Conservation (phyloP, 495 filamentous ascomycete species). For the Talaromyces proteolyticus region DNA sequence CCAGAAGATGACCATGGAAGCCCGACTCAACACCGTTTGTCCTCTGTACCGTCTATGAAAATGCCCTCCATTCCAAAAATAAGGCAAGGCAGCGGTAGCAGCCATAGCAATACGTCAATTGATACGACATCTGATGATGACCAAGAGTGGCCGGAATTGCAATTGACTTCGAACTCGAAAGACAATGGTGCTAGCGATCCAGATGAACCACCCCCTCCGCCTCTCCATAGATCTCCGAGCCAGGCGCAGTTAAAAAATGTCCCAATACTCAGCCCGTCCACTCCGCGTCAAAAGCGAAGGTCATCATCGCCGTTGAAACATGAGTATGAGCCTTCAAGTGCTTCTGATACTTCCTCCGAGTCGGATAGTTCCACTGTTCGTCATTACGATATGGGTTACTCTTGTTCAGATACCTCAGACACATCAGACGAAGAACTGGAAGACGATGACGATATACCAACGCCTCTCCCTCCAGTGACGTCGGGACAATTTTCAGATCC, state of each 20-base stretch:
- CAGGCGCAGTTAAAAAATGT: constrained; percentile 42
- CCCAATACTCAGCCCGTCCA: constrained; percentile 39
- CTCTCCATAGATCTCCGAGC: constrained; percentile 45
- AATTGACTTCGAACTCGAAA: constrained; percentile 8
- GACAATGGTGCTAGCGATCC: constrained; percentile 12
- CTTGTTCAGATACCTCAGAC: constrained; percentile 30
- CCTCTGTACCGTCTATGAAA: constrained; percentile 51
- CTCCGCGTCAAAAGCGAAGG: constrained; percentile 51
- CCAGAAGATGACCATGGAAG: not conserved
- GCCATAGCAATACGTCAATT: constrained; percentile 26
- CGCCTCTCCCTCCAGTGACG: constrained; percentile 21
- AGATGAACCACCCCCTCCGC: constrained; percentile 44
- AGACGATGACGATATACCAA: constrained; percentile 34
- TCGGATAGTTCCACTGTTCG: constrained; percentile 48
- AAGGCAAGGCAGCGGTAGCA: constrained; percentile 28
- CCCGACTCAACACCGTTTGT: constrained; percentile 35
- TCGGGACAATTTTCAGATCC: constrained; percentile 19
- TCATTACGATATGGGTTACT: constrained; percentile 41
- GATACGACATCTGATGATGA: constrained; percentile 24
- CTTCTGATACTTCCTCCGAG: constrained; percentile 50
- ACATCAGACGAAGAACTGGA: constrained; percentile 51
- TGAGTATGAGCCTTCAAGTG: constrained; percentile 91
- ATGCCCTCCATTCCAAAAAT: constrained; percentile 55
- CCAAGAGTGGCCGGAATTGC: constrained; percentile 20
- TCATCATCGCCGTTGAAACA: constrained; percentile 95